Evolutionary conservation across 1,284 basidiomycete genomes (phyloP), one percentile per base, ranked within the genome.

Genomic region (Nidula niveotomentosa): DNA sequence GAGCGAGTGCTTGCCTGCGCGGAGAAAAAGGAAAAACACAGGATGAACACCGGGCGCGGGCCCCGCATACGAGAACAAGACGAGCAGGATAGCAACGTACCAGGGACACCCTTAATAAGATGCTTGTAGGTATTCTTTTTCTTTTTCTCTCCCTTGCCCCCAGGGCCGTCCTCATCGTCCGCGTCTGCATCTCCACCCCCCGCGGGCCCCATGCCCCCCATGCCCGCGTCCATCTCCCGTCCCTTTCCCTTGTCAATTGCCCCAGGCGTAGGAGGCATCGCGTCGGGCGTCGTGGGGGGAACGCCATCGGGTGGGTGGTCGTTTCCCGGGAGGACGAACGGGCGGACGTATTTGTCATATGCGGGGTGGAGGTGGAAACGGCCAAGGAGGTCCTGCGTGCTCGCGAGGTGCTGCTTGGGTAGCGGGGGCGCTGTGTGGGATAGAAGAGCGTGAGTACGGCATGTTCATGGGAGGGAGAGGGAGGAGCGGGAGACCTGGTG

Each of bases 81-180:
- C 17, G 54, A 52, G 39, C 57, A 17, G 51, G 52, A 23, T 30
- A 33, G 50, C 53, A 45, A 77, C 84, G 63, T 67, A 88, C 86
- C 89, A 62, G 89, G 88, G 44, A 89, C 76, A 56, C 80, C 83
- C 74, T 86, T 90, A 65, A 91, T 88, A 57, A 91, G 78, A 67
- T 90, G 85, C 64, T 81, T 88, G 63, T 91, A 91, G 53, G 74
- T 84, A 59, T 89, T 89, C 77, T 86, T 88, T 74, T 81, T 85
- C 79, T 87, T 91, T 77, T 88, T 90, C 65, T 88, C 86, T 53
- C 82, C 84, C 63, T 86, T 88, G 53, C 78, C 80, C 48, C 23
- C 23, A 23, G 69, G 73, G 0, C 72, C 76, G 18, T 83, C 84
- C 10, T 85, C 85, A 57, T 70, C 66, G 37, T 57, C 60, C 30